These are phyloP conservation scores for Metschnikowia shivogae DNA, from an alignment of 805 yeast genomes.

Conservation along the genomic window DNA sequence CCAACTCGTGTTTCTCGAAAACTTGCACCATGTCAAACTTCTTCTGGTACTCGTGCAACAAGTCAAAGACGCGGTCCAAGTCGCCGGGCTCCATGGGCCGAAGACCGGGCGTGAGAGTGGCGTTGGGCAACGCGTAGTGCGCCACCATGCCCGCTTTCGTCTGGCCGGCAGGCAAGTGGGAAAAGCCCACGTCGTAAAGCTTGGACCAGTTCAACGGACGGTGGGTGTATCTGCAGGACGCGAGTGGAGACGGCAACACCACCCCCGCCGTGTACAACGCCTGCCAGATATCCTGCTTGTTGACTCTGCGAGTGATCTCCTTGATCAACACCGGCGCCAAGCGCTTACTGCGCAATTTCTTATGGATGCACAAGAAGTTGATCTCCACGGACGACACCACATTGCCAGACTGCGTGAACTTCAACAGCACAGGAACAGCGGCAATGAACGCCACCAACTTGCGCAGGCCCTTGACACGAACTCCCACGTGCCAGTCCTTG, in stretches of 20 bases:
- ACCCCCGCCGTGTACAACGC: constrained; percentile 94
- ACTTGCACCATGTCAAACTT: constrained; percentile 71
- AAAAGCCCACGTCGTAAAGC: constrained; percentile 84
- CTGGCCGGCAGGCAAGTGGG: constrained; percentile 67
- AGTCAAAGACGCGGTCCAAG: constrained; percentile 54
- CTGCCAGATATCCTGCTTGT: constrained; percentile 83
- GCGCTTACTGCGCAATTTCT: constrained; percentile 87
- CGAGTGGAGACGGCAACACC: constrained; percentile 86
- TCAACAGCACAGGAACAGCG: constrained; percentile 75
- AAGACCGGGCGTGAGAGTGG: constrained; percentile 49
- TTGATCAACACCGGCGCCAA: constrained; percentile 90
- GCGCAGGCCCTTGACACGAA: constrained; percentile 70
- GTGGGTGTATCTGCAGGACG: constrained; percentile 86
- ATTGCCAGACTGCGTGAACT: constrained; percentile 48
- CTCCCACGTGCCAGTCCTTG: constrained; percentile 89
- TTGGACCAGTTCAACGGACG: constrained; percentile 92
- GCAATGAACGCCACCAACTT: constrained; percentile 89
- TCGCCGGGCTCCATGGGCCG: constrained; percentile 58
- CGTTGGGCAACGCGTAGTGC: constrained; percentile 51
- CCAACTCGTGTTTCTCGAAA: constrained; percentile 63
- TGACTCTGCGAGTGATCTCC: constrained; percentile 91
- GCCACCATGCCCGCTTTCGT: constrained; percentile 68
- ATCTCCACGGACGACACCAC: constrained; percentile 72
- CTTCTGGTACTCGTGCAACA: constrained; percentile 60
- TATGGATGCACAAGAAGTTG: constrained; percentile 91